Evolutionary conservation across 768 basidiomycete genomes (phyloP).

Genomic region (Pholiota molesta): DNA sequence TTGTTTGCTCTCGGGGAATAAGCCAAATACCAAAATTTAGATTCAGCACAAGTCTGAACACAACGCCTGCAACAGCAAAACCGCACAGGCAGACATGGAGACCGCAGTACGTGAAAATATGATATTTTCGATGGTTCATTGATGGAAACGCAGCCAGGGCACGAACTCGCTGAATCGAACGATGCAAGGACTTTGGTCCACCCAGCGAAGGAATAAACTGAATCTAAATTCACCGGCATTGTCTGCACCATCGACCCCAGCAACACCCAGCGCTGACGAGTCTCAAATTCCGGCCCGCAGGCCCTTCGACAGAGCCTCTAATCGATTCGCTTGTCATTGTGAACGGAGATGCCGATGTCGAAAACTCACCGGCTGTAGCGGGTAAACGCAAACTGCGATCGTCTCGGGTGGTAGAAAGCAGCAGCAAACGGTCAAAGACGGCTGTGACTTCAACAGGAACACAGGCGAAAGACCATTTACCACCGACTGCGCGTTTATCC

Average conservation of each 20-base stretch:
- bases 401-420: constrained; percentile 51
- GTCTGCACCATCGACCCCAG: constrained; percentile 25
- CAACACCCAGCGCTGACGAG: constrained; percentile 22
- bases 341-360: constrained; percentile 15
- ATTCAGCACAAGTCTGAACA: neutral
- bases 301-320: constrained; percentile 10
- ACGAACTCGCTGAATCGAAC: constrained; percentile 77
- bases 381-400: constrained; percentile 70
- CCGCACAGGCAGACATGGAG: constrained; percentile 17
- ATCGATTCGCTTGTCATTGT: constrained; percentile 11
- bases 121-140: constrained; percentile 19
- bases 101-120: constrained; percentile 17
- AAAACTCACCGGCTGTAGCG: constrained; percentile 15
- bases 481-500: constrained; percentile 76
- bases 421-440: constrained; percentile 60
- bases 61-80: neutral
- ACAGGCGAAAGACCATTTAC: constrained; percentile 64
- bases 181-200: constrained; percentile 80
- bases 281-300: constrained; percentile 19
- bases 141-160: constrained; percentile 60
- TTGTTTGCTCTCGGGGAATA: neutral
- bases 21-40: constrained; percentile 9
- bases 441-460: constrained; percentile 32
- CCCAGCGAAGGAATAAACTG: constrained; percentile 62
- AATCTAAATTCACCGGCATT: constrained; percentile 60